phyloP scores from a whole-genome alignment of 2,329 filamentous ascomycete genomes.

The Clarireedia homoeocarpa region DNA sequence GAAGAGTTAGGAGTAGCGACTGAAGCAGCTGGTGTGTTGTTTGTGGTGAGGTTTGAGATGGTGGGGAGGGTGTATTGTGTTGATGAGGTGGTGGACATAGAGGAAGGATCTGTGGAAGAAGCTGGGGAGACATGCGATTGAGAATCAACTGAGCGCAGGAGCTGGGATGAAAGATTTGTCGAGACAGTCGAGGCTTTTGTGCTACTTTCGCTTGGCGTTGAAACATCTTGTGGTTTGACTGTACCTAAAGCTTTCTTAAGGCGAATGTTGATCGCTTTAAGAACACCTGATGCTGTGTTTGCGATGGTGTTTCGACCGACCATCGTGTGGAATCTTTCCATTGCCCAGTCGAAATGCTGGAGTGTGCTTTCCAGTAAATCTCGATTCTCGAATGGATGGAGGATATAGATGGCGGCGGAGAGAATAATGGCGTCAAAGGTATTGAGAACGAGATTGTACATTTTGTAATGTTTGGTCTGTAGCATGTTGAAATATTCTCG shows the following conservation, averaged over 20 bases:
- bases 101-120: slow-evolving; percentile 2
- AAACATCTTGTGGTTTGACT: slow-evolving; percentile 1
- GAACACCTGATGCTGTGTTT: slow-evolving; percentile 44
- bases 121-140: slow-evolving; percentile 3
- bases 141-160: not conserved
- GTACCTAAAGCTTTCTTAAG: slow-evolving; percentile 38
- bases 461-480: slow-evolving; percentile 43
- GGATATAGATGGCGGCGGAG: slow-evolving; percentile 51
- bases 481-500: slow-evolving; percentile 41
- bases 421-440: slow-evolving; percentile 58
- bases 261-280: slow-evolving; percentile 46
- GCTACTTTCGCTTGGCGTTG: slow-evolving; percentile 3
- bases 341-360: slow-evolving; percentile 52
- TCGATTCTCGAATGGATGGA: slow-evolving; percentile 49
- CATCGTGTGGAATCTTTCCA: slow-evolving; percentile 51
- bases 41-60: slow-evolving; percentile 21
- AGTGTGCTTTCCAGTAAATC: slow-evolving; percentile 40
- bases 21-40: slow-evolving; percentile 7
- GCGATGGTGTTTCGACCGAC: slow-evolving; percentile 45
- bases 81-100: not conserved
- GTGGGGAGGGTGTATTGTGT: slow-evolving; percentile 22
- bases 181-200: slow-evolving; percentile 9
- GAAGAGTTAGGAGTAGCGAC: not conserved
- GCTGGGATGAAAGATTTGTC: slow-evolving; percentile 5
- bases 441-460: slow-evolving; percentile 51